Conservation (phyloP, 169 alveolate species). For the Eimeria sp. region DNA sequence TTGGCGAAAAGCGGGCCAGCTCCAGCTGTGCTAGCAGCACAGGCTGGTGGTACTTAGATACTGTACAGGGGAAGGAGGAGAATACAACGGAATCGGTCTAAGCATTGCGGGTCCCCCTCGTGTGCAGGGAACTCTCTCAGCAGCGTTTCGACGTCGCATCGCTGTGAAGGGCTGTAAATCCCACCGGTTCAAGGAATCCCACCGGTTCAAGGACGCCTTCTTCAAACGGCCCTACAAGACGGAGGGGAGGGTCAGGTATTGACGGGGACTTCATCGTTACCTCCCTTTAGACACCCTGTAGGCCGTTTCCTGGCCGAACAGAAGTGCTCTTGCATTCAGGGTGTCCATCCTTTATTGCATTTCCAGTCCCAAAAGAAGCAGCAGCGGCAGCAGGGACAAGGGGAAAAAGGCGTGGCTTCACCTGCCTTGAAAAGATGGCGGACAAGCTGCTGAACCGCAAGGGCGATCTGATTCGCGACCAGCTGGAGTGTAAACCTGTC, state of each 20-base stretch:
- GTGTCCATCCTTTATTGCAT: constrained; percentile 2
- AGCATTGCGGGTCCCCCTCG: neutral
- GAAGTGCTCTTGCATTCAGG: neutral
- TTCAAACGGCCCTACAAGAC: neutral
- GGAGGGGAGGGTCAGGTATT: neutral
- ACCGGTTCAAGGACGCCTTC: neutral
- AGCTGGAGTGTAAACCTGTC: constrained; percentile 47
- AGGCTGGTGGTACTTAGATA: constrained; percentile 1
- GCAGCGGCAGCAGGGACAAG: constrained; percentile 8
- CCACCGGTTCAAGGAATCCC: neutral
- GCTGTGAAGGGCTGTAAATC: neutral
- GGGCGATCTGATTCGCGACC: constrained; percentile 57
- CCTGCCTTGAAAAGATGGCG: constrained; percentile 29
- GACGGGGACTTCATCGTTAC: neutral
- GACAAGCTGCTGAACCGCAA: constrained; percentile 66
- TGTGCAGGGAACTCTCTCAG: constrained; percentile 4
- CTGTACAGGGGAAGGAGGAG: neutral
- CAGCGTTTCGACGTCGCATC: neutral
- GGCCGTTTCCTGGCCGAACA: neutral
- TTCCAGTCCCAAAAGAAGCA: constrained; percentile 1
- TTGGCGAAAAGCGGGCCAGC: neutral
- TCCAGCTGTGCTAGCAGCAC: constrained; percentile 46
- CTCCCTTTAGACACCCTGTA: neutral
- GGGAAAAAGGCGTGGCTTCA: neutral
- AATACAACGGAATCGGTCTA: neutral